Base-by-base conservation (phyloP, 257 asterid genomes). In the Gentiana dahurica region DNA sequence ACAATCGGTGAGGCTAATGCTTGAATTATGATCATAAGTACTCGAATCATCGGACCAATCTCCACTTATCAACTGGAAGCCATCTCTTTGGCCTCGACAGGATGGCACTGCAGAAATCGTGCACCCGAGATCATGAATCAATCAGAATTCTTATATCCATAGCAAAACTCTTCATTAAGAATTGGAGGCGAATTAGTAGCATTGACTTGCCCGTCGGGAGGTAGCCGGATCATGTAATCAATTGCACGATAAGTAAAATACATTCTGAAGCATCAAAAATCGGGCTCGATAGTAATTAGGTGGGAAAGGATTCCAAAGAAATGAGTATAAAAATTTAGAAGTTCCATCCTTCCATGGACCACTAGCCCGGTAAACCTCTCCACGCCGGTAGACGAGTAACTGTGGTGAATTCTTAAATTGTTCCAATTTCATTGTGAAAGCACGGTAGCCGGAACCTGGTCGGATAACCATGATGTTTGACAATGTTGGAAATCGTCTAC, bases 341-440 rank as follows among this genome's bases (percentile, higher is more conserved):
- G 12, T 51, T 37, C 34, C 53, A 41, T 68, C 36, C 36, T 13
- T 15, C 24, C 24, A 15, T 15, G 24, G 24, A 8, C 73, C 68
- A 52, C 73, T 62, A 4, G 55, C 56, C 72, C 72, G 50, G 13
- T 68, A 68, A 68, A 45, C n/a, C 37, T n/a, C 55, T 10, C 72
- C 78, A 1, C 72, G 59, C 36, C 64, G 62, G 36, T 62, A 69
- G 37, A 79, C 59, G 8, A 77, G 5, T 45, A 79, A 44, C 12
- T 62, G 61, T 36, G 67, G 57, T 12, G 34, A 24, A 5, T 50
- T 15, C 24, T 24, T 24, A 24, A 0, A 24, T 24, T 24, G 24
- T 24, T 24, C 24, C 24, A 24, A 24, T 24, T 24, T 24, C 24
- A 24, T 24, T 24, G 24, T 24, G 24, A 24, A 24, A 24, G 24